Evolutionary conservation across 1,284 basidiomycete species (phyloP), one percentile per base, ranked within the genome.

Genomic region (Xerocomus minutiporus): DNA sequence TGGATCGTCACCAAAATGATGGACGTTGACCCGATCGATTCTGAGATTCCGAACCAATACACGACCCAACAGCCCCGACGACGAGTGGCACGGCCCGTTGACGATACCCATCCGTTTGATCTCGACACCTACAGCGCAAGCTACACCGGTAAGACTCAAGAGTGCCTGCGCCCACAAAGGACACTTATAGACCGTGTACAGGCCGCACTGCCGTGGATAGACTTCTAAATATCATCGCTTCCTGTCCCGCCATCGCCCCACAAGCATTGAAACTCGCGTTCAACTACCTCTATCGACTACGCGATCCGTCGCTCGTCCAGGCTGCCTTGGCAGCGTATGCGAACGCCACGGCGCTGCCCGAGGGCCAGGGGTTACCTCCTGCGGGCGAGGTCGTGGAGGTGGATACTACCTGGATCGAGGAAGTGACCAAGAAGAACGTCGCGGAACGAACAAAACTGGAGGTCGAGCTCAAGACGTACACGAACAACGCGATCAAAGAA

Each of bases 401-500:
- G 15, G 76, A 86, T 53, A 71, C 77, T 28, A 73, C 70, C 13
- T 95, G 91, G 92, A 66, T 81, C 8, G 83, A 91, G 31, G 76
- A 82, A 54, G 79, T 75, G 17, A 73, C 73, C 45, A 71, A 76
- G 52, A 81, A 77, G 62, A 89, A 89, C 61, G 71, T 75, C 52
- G 75, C 75, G 5, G 88, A 92, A 63, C 75, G 77, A 52, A 80
- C 81, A 28, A 90, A 86, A 69, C 74, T 95, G 48, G 90, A 93
- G 69, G 84, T 91, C 9, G 93, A 95, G 69, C 75, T 96, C 65
- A 93, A 92, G 78, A 88, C 87, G 13, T 94, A 94, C 64, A 79
- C 84, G 55, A 91, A 88, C 63, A 95, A 93, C 66, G 85, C 93
- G 81, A 93, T 95, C 74, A 94, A 93, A 70, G 93, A 96, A 76